phyloP scores from a whole-genome alignment of 345 rosid genomes.

The Triadica sebifera region DNA sequence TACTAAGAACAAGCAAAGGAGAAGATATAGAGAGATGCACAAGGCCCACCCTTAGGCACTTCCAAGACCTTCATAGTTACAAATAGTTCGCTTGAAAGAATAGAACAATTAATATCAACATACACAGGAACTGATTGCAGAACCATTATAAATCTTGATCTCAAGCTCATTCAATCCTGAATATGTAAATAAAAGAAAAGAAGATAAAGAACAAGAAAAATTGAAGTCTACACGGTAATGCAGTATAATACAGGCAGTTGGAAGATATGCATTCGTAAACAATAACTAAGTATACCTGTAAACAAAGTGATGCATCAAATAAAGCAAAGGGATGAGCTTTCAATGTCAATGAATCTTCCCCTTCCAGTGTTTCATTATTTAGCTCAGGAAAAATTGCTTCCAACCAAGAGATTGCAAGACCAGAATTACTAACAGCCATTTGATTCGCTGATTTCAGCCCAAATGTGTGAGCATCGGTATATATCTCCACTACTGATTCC shows the following conservation, averaged over 20 bases:
- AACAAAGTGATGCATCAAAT: slow-evolving; percentile 80
- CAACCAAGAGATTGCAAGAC: slow-evolving; percentile 83
- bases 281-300: slow-evolving; percentile 57
- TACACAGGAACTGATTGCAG: not conserved
- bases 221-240: not conserved
- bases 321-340: slow-evolving; percentile 76
- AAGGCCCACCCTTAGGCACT: not conserved
- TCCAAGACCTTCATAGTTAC: not conserved
- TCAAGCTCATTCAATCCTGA: not conserved
- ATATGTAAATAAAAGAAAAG: not conserved
- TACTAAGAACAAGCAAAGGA: too few species aligned
- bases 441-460: slow-evolving; percentile 69
- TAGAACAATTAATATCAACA: not conserved
- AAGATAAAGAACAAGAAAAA: not conserved
- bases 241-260: not conserved
- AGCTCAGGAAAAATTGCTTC: slow-evolving; percentile 89
- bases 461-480: slow-evolving; percentile 71
- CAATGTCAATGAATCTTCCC: slow-evolving; percentile 41
- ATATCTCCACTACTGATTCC: slow-evolving; percentile 76
- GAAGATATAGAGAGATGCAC: not conserved
- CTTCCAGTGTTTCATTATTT: slow-evolving; percentile 47
- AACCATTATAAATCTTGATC: not conserved
- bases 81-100: not conserved
- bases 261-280: not conserved
- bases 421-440: slow-evolving; percentile 63